These are phyloP conservation scores for Prunus mume DNA, from an alignment of 306 rosid genomes.

Conservation along the genomic window DNA sequence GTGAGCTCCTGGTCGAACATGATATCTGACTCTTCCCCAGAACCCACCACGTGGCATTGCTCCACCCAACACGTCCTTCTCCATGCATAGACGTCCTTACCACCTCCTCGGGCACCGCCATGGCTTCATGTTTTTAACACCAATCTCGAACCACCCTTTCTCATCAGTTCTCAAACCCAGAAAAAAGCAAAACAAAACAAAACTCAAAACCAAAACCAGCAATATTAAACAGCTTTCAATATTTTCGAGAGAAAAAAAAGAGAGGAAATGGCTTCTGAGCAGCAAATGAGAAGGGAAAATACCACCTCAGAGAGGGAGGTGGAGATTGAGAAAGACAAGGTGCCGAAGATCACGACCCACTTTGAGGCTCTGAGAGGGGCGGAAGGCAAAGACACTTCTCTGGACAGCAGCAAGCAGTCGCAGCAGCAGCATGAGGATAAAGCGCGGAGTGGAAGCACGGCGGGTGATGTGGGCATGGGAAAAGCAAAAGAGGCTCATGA, in stretches of 20 bases:
- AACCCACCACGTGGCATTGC: slow-evolving; percentile 40
- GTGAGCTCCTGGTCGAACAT: not conserved
- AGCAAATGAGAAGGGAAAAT: slow-evolving; percentile 46
- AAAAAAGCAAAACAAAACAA: not conserved
- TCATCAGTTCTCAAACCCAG: not conserved
- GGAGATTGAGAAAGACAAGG: slow-evolving; percentile 39
- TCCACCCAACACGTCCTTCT: slow-evolving; percentile 34
- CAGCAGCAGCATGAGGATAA: not conserved
- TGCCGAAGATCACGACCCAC: slow-evolving; percentile 53
- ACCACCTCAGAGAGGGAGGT: slow-evolving; percentile 37
- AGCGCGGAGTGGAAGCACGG: not conserved
- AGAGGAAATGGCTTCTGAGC: slow-evolving; percentile 55
- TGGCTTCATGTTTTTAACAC: slow-evolving; percentile 10
- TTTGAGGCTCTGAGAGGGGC: slow-evolving; percentile 48
- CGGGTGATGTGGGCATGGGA: not conserved
- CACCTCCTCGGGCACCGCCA: slow-evolving; percentile 38
- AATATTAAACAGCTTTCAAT: not conserved
- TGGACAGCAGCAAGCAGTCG: not conserved
- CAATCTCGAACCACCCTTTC: not conserved
- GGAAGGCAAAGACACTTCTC: not conserved
- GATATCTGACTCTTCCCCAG: slow-evolving; percentile 20
- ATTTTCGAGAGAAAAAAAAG: not conserved
- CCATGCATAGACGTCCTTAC: slow-evolving; percentile 43
- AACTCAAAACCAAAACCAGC: not conserved
- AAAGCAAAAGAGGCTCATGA: slow-evolving; percentile 27